A percentile compares a stretch with the other conserved stretches of the same genome.
Conservation (phyloP, 352 stramenopile species). For the Phytophthora pinifolia region DNA sequence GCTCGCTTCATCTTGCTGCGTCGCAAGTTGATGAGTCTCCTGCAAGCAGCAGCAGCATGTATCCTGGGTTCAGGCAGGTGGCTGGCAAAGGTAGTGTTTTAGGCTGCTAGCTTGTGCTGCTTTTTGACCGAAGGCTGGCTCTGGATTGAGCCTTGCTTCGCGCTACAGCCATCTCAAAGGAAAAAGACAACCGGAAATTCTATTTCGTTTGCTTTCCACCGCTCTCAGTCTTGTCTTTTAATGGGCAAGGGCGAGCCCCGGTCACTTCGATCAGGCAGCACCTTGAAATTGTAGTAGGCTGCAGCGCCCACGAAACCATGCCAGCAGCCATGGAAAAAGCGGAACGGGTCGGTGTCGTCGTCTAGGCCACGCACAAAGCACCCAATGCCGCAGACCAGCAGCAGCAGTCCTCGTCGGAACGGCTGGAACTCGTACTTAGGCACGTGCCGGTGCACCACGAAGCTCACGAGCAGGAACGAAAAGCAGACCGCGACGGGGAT, state of each 20-base stretch:
- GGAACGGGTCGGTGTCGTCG: constrained; percentile 74
- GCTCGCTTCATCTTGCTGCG: not conserved
- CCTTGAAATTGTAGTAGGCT: constrained; percentile 72
- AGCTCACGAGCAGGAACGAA: constrained; percentile 41
- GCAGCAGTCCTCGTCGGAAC: constrained; percentile 46
- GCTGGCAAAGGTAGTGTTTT: too few species aligned
- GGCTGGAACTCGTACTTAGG: constrained; percentile 57
- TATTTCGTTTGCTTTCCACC: constrained; percentile 9
- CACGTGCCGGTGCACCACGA: constrained; percentile 38
- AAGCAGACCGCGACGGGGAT: constrained; percentile 53
- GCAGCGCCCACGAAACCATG: constrained; percentile 72
- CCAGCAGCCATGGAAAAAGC: constrained; percentile 85
- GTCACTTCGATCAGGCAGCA: constrained; percentile 39
- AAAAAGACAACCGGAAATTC: too few species aligned
- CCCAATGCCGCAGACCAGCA: constrained; percentile 45
- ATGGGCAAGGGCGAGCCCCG: constrained; percentile 35
- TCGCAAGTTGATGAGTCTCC: not conserved
- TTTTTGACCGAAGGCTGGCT: too few species aligned
- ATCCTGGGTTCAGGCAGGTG: not conserved
- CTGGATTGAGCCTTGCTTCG: not conserved
- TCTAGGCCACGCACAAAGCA: constrained; percentile 71
- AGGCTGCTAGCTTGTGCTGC: too few species aligned
- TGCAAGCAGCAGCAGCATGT: too few species aligned
- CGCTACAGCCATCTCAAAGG: too few species aligned
- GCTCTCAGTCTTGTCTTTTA: constrained; percentile 34